phyloP scores from a whole-genome alignment of 352 stramenopile species.

The Phytophthora cajani region DNA sequence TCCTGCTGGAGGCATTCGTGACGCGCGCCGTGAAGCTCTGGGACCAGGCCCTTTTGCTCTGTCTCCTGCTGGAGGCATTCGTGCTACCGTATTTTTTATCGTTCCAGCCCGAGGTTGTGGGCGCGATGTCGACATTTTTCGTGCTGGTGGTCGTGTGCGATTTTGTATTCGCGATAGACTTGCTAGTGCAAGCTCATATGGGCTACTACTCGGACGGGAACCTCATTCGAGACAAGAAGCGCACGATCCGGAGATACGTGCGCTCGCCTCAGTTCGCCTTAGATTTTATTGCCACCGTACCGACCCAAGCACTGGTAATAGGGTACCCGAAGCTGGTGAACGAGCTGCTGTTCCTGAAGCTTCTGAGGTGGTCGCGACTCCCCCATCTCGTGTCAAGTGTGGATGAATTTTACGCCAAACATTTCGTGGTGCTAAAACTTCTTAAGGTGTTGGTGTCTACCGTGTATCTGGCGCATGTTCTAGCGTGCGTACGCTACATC shows the following conservation, averaged over 20 bases:
- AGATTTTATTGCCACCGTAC: slow-evolving; percentile 52
- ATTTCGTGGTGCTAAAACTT: slow-evolving; percentile 55
- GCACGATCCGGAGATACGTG: slow-evolving; percentile 52
- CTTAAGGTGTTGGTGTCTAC: slow-evolving; percentile 50
- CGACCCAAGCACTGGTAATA: slow-evolving; percentile 15
- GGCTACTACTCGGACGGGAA: slow-evolving; percentile 64
- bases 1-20: slow-evolving; percentile 58
- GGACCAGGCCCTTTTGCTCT: slow-evolving; percentile 54
- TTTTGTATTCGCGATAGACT: slow-evolving; percentile 52
- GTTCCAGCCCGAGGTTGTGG: slow-evolving; percentile 32
- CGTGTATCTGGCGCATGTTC: slow-evolving; percentile 54
- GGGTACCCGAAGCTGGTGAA: slow-evolving; percentile 16
- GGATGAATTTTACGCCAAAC: slow-evolving; percentile 61
- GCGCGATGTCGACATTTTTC: slow-evolving; percentile 29
- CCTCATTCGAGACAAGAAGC: slow-evolving; percentile 44
- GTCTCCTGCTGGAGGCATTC: slow-evolving; percentile 56
- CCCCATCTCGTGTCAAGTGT: slow-evolving; percentile 51
- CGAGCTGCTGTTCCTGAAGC: slow-evolving; percentile 41
- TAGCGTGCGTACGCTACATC: slow-evolving; percentile 55
- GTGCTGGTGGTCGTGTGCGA: slow-evolving; percentile 43
- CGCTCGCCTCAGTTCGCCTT: slow-evolving; percentile 46
- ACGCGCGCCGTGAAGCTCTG: slow-evolving; percentile 47
- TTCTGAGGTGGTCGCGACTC: slow-evolving; percentile 47
- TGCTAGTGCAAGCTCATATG: slow-evolving; percentile 59
- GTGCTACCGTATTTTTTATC: slow-evolving; percentile 55